Base-by-base conservation (phyloP, 1,284 basidiomycete genomes). In the Porodaedalea pini region DNA sequence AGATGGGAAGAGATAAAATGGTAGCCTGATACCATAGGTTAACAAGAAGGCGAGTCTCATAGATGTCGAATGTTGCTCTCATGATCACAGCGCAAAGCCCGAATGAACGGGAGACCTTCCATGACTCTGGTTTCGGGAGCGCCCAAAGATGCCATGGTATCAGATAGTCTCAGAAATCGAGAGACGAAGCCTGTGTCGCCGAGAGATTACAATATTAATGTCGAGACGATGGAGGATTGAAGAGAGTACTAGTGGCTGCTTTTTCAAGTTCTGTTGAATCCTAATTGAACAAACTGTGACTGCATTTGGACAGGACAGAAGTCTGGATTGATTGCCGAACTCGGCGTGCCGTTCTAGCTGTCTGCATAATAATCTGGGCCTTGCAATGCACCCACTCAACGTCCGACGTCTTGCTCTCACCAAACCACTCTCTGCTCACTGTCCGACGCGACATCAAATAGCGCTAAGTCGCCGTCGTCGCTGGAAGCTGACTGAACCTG, bases 41-140 rank as follows among this genome's bases (percentile, higher is more conserved):
- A 34, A 36, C 17, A 19, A 32, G 25, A 44, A 34, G 27, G n/a
- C 29, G 27, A 32, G 51, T 54, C 51, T 32, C 51, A 54, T 54
- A 54, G 1, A 37, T 34, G 37, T 34, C 29, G 8, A 32, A n/a
- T 15, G 19, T 29, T 44, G 27, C 40, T 54, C 51, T 54, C 51
- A 54, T 41, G 51, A 53, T 53, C 25, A 27, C 10, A 23, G n/a
- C 13, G 37, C 15, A 4, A 21, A 52, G 25, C 25, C 51, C 41
- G 27, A 54, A 45, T 10, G 51, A 19, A 21, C 40, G 37, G 39
- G 15, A 25, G 39, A n/a, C 3, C 13, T 37, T 44, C 51, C 51
- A 44, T 21, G 51, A 31, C n/a, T 54, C 41, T 54, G 51, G 51
- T 54, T 49, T 34, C 21, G 41, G n/a, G 3, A 21, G 47, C 10